These are phyloP conservation scores for Conoideocrella luteorostrata DNA, from an alignment of 2,329 filamentous ascomycete species.

Conservation along the genomic window DNA sequence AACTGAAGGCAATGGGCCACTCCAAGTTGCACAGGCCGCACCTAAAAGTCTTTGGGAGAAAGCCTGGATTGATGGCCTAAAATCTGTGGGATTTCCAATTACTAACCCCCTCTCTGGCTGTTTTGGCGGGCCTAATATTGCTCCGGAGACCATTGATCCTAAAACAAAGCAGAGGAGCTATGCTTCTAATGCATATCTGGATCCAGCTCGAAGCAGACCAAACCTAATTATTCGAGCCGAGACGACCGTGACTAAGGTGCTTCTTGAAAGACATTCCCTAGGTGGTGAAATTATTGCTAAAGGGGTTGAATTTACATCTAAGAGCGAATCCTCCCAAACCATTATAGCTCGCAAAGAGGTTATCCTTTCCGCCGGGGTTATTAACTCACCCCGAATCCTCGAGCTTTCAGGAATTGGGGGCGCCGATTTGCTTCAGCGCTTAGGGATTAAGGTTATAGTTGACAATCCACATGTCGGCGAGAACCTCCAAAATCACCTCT, in stretches of 20 bases:
- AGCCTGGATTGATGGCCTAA: constrained; percentile 32
- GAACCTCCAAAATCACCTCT: constrained; percentile 29
- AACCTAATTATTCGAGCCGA: constrained; percentile 29
- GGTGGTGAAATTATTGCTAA: constrained; percentile 10
- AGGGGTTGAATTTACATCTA: constrained; percentile 15
- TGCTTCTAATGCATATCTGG: constrained; percentile 24
- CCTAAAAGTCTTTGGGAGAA: constrained; percentile 24
- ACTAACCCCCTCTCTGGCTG: constrained; percentile 3
- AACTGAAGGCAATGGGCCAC: constrained; percentile 23
- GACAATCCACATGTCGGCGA: constrained; percentile 33
- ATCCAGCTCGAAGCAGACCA: constrained; percentile 22
- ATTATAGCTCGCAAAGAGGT: constrained; percentile 29
- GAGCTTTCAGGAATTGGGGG: constrained; percentile 37
- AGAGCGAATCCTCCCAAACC: constrained; percentile 4
- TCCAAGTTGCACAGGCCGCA: constrained; percentile 30
- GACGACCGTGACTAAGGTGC: constrained; percentile 26
- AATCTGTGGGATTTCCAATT: constrained; percentile 24
- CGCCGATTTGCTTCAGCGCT: constrained; percentile 24
- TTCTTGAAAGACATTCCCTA: constrained; percentile 13
- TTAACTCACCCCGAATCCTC: constrained; percentile 36
- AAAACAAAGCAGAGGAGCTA: constrained; percentile 25
- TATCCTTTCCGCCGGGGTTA: constrained; percentile 34
- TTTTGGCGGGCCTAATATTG: background rate
- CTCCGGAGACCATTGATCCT: constrained; percentile 19
- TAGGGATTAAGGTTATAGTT: constrained; percentile 24